Evolutionary conservation across 495 filamentous ascomycete species (phyloP).

Genomic region (Filosporella fistucella): DNA sequence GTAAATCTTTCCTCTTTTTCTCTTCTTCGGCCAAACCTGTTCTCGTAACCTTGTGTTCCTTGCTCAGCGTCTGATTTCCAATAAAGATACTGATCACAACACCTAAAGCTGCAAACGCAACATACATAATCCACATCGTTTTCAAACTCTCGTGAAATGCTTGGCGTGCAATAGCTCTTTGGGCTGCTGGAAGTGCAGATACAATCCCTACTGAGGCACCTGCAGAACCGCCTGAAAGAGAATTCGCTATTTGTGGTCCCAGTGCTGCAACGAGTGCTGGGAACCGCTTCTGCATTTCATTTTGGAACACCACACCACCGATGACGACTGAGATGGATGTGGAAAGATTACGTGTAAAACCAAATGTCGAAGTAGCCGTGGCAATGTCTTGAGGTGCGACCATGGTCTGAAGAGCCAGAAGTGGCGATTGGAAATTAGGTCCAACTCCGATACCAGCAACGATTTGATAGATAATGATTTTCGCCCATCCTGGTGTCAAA

Average conservation of each 20-base stretch:
- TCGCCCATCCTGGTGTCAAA: constrained; percentile 43
- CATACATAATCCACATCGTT: constrained; percentile 62
- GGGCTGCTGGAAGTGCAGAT: constrained; percentile 36
- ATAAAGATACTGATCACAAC: constrained; percentile 14
- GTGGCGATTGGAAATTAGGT: constrained; percentile 67
- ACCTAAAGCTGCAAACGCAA: constrained; percentile 24
- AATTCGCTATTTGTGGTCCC: constrained; percentile 35
- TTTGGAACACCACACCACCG: constrained; percentile 65
- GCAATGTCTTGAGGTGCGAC: constrained; percentile 58
- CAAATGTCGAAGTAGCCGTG: constrained; percentile 61
- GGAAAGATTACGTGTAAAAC: constrained; percentile 59
- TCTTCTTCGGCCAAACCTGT: constrained; percentile 22
- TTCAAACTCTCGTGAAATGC: constrained; percentile 54
- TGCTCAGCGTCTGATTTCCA: constrained; percentile 12
- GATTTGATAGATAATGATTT: constrained; percentile 51
- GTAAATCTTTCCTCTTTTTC: constrained; percentile 12
- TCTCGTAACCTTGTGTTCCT: constrained; percentile 19
- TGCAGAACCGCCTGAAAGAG: constrained; percentile 46
- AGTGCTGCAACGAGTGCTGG: constrained; percentile 32
- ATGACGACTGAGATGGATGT: constrained; percentile 64
- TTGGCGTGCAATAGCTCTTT: constrained; percentile 31
- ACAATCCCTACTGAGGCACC: constrained; percentile 57
- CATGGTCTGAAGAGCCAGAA: constrained; percentile 74
- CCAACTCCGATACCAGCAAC: constrained; percentile 64
- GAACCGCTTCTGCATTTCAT: constrained; percentile 42